Evolutionary conservation across 176 grass and related monocot genomes (phyloP), one percentile per base, ranked within the genome.

Genomic region (Chloris gayana): DNA sequence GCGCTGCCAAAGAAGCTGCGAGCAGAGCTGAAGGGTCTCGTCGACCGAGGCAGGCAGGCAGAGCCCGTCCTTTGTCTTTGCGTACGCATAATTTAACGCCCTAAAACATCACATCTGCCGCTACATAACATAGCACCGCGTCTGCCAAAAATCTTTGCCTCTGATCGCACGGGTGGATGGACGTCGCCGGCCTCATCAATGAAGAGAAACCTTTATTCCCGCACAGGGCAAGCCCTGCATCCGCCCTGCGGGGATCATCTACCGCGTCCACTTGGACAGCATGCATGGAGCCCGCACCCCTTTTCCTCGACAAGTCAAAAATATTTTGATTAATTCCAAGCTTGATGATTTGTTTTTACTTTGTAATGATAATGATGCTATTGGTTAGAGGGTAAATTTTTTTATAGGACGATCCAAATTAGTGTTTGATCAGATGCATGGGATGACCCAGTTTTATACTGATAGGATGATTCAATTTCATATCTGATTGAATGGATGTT

Each of bases 181-280:
- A 70, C 76, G 87, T 70, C 76, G 53, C 70, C 87, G 69, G 80
- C 75, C 69, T 63, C 61, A 79, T 79, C 83, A 74, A 88, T 69
- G 22, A 29, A 50, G 34, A 22, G 31, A 53, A 53, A 19, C 61
- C 61, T 79, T 84, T 84, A 84, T 84, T 88, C 86, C 29, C 41
- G 70, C 63, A 88, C 81, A 80, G 86, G 42, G 41, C 81, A 63
- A 30, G 37, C 46, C 21, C 75, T 75, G 86, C 50, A 41, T 33
- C 21, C 46, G 76, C 44, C 83, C 56, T 51, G 42, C 66, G 59
- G 75, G 42, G 67, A 79, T 79, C 57, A 85, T 79, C 57, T 72
- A 19, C 34, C n/a, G 54, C 58, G 45, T 64, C 8, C 57, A 32
- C 45, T 25, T 31, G 74, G 66, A 70, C 74, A 74, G 37, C 85